A percentile compares a stretch with the other conserved stretches of the same genome.
phyloP scores from a whole-genome alignment of 345 rosid genomes.

The Rhizophora apiculata region DNA sequence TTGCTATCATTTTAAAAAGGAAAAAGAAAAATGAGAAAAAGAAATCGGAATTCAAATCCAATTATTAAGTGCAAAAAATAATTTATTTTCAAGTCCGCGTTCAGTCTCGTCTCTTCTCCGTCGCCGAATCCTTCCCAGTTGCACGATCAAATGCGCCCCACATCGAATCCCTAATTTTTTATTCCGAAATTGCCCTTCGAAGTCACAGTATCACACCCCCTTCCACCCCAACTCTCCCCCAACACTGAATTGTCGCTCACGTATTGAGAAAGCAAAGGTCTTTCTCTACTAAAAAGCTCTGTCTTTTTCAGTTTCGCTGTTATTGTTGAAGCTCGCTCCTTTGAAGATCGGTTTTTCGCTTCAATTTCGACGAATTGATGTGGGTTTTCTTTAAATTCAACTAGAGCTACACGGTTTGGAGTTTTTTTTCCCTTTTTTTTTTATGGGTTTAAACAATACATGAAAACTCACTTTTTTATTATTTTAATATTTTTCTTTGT shows the following conservation, averaged over 20 bases:
- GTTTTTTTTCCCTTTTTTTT: neutral
- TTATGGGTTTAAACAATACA: neutral
- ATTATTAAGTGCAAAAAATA: conserved; percentile 1
- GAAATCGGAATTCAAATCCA: conserved; percentile 14
- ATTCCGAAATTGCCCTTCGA: neutral
- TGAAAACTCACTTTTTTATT: neutral
- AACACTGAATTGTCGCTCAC: too few relatives aligned
- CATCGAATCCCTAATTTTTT: conserved; percentile 13
- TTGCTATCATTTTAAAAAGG: neutral
- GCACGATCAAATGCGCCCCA: conserved; percentile 9
- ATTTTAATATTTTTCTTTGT: neutral
- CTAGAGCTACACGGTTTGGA: neutral
- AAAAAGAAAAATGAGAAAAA: neutral
- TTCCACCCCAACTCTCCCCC: too few relatives aligned
- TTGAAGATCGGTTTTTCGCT: neutral
- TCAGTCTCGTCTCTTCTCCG: conserved; percentile 14
- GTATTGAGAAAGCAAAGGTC: too few relatives aligned
- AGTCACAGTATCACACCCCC: neutral
- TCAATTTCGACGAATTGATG: conserved; percentile 4
- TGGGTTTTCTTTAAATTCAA: neutral
- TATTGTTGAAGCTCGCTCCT: neutral
- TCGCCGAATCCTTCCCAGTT: neutral
- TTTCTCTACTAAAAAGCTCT: too few relatives aligned
- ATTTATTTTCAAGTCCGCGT: conserved; percentile 40
- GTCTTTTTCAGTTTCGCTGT: too few relatives aligned